Evolutionary conservation across 331 rosid genomes (phyloP).

Genomic region (Arachis monticola): DNA sequence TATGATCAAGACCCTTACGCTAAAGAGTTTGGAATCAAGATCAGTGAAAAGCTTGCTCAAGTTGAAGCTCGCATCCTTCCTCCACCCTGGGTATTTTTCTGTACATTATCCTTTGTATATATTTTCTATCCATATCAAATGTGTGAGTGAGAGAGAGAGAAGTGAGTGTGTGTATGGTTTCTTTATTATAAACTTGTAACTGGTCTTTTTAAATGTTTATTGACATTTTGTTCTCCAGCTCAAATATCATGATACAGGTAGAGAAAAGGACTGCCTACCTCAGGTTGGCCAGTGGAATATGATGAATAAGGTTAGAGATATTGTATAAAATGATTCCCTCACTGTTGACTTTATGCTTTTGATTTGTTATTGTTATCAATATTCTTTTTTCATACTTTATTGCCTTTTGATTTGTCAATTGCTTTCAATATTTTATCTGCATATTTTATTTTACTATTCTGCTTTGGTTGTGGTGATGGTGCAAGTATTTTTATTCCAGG

Average conservation of each 20-base stretch:
- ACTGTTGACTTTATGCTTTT: not conserved
- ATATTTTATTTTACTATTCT: not conserved
- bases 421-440: not conserved
- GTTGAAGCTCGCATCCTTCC: conserved; percentile 99
- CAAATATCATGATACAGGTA: conserved; percentile 91
- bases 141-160: too few relatives aligned
- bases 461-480: not conserved
- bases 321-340: not conserved
- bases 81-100: conserved; percentile 79
- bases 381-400: not conserved
- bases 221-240: conserved; percentile 54
- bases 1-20: conserved; percentile 87
- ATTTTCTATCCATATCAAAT: too few relatives aligned
- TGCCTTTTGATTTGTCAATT: not conserved
- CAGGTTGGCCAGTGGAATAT: conserved; percentile 99
- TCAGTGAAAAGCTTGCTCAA: conserved; percentile 87
- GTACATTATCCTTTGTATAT: not conserved
- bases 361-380: not conserved
- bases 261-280: conserved; percentile 91
- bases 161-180: not conserved
- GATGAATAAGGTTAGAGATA: conserved; percentile 81
- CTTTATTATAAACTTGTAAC: not conserved
- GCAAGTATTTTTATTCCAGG: not conserved
- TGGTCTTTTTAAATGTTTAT: not conserved
- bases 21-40: conserved; percentile 85